Conservation (phyloP, 116 monocot species). For the Iris pallida region DNA sequence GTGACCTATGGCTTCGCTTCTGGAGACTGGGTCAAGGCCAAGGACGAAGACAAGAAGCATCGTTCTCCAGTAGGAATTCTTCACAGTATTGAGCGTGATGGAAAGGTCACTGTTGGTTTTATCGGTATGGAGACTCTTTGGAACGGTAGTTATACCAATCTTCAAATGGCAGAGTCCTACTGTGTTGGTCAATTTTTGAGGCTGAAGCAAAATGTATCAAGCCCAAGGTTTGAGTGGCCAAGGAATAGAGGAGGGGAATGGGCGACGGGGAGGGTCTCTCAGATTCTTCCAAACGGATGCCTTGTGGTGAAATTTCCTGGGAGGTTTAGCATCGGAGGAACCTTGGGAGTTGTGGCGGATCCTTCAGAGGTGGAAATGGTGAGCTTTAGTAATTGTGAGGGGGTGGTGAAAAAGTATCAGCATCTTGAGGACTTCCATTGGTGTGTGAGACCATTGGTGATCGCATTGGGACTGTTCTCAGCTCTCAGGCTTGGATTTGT, state of each 20-base stretch:
- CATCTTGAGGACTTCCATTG: slow-evolving; percentile 95
- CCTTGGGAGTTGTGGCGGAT: slow-evolving; percentile 40
- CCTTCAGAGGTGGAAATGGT: slow-evolving; percentile 73
- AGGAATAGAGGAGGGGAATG: slow-evolving; percentile 33
- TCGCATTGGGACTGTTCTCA: slow-evolving; percentile 62
- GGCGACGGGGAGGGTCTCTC: slow-evolving; percentile 53
- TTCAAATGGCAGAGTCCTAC: slow-evolving; percentile 73
- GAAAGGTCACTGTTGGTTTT: slow-evolving; percentile 55
- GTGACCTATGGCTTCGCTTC: slow-evolving; percentile 63
- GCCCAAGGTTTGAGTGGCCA: slow-evolving; percentile 69
- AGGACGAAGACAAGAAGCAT: slow-evolving; percentile 17
- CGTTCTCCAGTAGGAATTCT: slow-evolving; percentile 69
- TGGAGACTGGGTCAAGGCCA: slow-evolving; percentile 76
- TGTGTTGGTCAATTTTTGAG: slow-evolving; percentile 68
- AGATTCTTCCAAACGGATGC: slow-evolving; percentile 75
- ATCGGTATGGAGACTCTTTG: slow-evolving; percentile 65
- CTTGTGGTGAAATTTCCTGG: slow-evolving; percentile 78
- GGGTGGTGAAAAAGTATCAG: slow-evolving; percentile 66
- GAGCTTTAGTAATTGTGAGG: slow-evolving; percentile 62
- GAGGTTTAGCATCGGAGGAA: slow-evolving; percentile 44
- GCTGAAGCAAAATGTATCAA: slow-evolving; percentile 38
- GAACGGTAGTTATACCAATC: slow-evolving; percentile 46
- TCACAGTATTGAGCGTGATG: slow-evolving; percentile 64
- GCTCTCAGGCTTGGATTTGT: slow-evolving; percentile 53
- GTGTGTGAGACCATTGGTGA: slow-evolving; percentile 75